Base-by-base conservation (phyloP, 202 grass and related monocot genomes). In the Dendrocalamus latiflorus region DNA sequence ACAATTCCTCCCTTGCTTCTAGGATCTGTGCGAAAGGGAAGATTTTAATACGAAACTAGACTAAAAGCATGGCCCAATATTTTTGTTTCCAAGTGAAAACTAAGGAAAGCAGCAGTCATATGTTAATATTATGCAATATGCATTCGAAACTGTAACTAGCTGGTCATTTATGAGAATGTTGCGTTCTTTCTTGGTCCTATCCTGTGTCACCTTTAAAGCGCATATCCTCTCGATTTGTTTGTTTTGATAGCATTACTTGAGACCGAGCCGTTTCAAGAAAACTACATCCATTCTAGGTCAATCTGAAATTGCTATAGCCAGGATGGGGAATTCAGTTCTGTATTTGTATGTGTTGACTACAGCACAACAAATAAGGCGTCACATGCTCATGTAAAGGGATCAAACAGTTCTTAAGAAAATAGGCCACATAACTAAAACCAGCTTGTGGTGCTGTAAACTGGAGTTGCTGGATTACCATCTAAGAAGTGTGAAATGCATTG, bases 1-100 rank as follows among this genome's bases (percentile, higher is more conserved):
- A 65, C 22, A 91, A 44, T 36, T 88, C 84, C 47, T 86, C 89
- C 74, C 93, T 92, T 45, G 93, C 91, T 80, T 95, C 83, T 57
- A 93, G 60, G 65, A 99, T 95, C 93, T 99, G 83, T 8, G 26
- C 41, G 63, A 48, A 53, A 30, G 50, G 65, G 22, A 70, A 57
- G 70, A 25, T 53, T 17, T 51, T 25, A 78, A 71, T 58, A 49
- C 45, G 50, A 70, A 48, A 25, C n/a, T 30, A 9, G 16, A 62
- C 9, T 53, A 75, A 66, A 56, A 48, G 8, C 1, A 22, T 62
- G 1, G 9, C 39, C 39, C 21, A 1, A 53, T 22, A 24, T 24
- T 49, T 49, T 68, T 43, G n/a, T 21, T 43, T 68, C 37, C 21
- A 65, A 65, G 18, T 39, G 30, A 18, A 57, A 82, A 12, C 10